Evolutionary conservation across 345 rosid genomes (phyloP).

Genomic region (Gossypium turneri): DNA sequence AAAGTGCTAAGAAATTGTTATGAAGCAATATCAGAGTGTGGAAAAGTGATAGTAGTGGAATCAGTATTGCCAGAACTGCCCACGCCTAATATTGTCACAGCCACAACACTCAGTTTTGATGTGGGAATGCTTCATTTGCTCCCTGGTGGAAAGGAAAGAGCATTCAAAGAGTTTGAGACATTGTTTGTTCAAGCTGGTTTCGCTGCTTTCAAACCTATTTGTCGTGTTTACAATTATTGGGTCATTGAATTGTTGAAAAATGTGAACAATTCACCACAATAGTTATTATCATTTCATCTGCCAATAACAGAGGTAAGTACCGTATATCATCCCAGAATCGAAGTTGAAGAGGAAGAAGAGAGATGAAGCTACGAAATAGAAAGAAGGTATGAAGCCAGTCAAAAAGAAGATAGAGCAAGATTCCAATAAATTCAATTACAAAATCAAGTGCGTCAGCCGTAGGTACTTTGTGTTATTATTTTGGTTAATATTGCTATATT

Average conservation of each 20-base stretch:
- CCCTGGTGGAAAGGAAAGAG: slow-evolving; percentile 39
- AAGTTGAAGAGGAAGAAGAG: no score
- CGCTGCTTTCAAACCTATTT: slow-evolving; percentile 8
- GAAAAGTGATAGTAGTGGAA: slow-evolving; percentile 34
- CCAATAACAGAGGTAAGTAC: no score
- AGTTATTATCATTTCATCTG: not conserved
- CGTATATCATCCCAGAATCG: no score
- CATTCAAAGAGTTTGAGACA: slow-evolving; percentile 21
- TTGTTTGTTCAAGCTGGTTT: slow-evolving; percentile 32
- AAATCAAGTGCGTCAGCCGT: no score
- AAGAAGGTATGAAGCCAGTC: no score
- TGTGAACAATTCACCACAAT: not conserved
- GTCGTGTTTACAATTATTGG: slow-evolving; percentile 27
- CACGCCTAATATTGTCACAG: not conserved
- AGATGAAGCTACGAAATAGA: no score
- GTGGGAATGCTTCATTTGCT: slow-evolving; percentile 15
- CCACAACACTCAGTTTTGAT: slow-evolving; percentile 20
- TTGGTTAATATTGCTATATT: no score
- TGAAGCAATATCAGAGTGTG: slow-evolving; percentile 27
- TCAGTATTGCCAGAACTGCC: slow-evolving; percentile 2
- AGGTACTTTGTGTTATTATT: no score
- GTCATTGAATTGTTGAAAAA: slow-evolving; percentile 27
- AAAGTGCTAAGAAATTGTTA: slow-evolving; percentile 24
- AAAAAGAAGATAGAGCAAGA: no score
- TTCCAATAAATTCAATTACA: no score